Base-by-base conservation (phyloP, 2,329 filamentous ascomycete species). In the Penicillium paneum region DNA sequence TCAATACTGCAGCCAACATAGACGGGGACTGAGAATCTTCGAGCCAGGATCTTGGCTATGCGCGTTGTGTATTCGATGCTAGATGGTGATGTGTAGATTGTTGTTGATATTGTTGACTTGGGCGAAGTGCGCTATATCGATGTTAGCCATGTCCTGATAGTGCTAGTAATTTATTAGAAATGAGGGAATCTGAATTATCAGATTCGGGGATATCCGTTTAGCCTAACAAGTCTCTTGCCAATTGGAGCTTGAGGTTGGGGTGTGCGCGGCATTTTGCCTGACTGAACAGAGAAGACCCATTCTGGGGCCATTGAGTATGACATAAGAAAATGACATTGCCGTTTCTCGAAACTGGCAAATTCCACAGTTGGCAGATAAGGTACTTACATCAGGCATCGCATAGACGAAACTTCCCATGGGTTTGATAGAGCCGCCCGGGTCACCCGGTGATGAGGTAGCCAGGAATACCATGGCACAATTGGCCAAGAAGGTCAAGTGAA, bases 1-100 rank as follows among this genome's bases (percentile, higher is more conserved):
- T 87, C 90, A 65, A 95, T 85, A 32, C 91, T 96, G 69, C 90
- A 95, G 21, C 90, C 90, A 17, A 97, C 90, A 71, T 97, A 97
- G n/a, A 90, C 86, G 0, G 91, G 91, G 58, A 85, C 83, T 31
- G 81, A 78, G 28, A 86, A 83, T 63, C 84, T 87, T 50, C 85
- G 83, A n/a, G 89, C 89, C 13, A 97, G 74, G 2, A 96, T 81
- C 71, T 90, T 94, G 1, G 94, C 90, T 56, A 97, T 76, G 6
- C 94, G 84, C 1, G 86, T 90, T 1, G 93, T 88, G 70, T 97
- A 96, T 71, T 97, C 94, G 43, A 96, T 73, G 8, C 88, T 93
- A 5, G 83, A 79, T 65, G 91, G 85, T 29, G 87, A 83, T 17
- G 67, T 68, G 73, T 90, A 96, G 35, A 99, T 81, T 1, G 89